Base-by-base conservation (phyloP, 805 yeast species). In the Saccharomycopsis fibuligera region DNA sequence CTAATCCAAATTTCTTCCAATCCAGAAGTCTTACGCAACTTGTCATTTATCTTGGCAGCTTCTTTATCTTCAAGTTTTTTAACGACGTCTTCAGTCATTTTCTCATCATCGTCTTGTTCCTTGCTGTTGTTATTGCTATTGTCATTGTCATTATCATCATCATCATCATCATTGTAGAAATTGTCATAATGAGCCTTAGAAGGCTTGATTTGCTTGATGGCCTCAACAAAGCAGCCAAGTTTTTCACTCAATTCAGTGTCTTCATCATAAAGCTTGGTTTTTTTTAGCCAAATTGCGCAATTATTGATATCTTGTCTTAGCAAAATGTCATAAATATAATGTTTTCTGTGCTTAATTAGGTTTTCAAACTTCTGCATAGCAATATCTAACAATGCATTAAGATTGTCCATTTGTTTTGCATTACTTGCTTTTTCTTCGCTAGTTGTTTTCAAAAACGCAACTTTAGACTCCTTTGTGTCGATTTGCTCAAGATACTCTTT, bases 141-240 rank as follows among this genome's bases (percentile, higher is more conserved):
- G 14, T 23, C 27, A 16, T 35, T 41, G 12, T 36, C 24, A 17
- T 33, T 35, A n/a, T 29, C 23, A 16, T 29, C 19, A 5, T 40
- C 45, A n/a, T 22, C 29, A 31, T 43, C 51, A 44, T 51, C 48
- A 6, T 36, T 49, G 23, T 36, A 43, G 23, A 36, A 39, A 21
- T 43, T 39, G 35, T 57, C 58, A 9, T 63, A 68, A 31, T 48
- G 48, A 3, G 74, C 72, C 50, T 70, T 72, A 21, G 73, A 62
- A 0, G 95, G 91, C 51, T 83, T 76, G 14, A 91, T 79, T 1
- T 74, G 66, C 3, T 75, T 67, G 5, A 90, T 69, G 0, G 96
- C 96, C 16, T 75, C 66, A 1, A 80, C 79, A 62, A 75, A 86
- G 0, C 83, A 73, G 27, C 70, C 69, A 16, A 83, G 66, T 2